These are phyloP conservation scores for Trypanosoma avium DNA, from an alignment of 208 protist genomes.

Conservation along the genomic window DNA sequence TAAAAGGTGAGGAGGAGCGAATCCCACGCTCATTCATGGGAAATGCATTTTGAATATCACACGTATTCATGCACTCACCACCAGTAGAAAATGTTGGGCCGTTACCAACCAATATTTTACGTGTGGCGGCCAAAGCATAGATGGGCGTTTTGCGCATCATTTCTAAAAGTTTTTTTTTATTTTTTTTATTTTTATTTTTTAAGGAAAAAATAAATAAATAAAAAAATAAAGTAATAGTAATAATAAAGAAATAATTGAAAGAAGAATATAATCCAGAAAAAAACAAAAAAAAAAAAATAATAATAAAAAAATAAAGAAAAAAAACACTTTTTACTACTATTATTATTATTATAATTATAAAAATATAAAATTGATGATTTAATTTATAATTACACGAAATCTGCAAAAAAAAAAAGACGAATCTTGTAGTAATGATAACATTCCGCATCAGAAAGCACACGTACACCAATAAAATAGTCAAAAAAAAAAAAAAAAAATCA, in stretches of 20 bases:
- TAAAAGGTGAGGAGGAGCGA: constrained; percentile 85
- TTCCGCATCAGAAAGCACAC: no score
- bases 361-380: background rate
- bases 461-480: no score
- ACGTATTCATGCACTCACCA: constrained; percentile 84
- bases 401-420: no score
- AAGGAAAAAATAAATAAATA: constrained; percentile 5
- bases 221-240: constrained; percentile 8
- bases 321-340: no score
- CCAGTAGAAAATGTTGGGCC: constrained; percentile 86
- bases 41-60: constrained; percentile 79
- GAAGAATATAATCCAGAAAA: constrained; percentile 12
- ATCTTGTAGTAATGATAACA: no score
- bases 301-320: constrained; percentile 10
- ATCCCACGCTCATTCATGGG: constrained; percentile 85
- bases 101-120: constrained; percentile 80
- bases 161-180: no score
- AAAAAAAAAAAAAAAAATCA: no score
- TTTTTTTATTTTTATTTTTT: no score
- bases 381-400: no score
- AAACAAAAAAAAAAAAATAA: background rate
- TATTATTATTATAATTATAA: constrained; percentile 19
- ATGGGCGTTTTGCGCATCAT: constrained; percentile 84
- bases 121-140: constrained; percentile 65
- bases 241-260: constrained; percentile 1